Percentiles rank a stretch among this genome's conserved stretches.
These are phyloP conservation scores for Penicillium simplicissimum DNA, from an alignment of 495 filamentous ascomycete genomes.

Conservation along the genomic window DNA sequence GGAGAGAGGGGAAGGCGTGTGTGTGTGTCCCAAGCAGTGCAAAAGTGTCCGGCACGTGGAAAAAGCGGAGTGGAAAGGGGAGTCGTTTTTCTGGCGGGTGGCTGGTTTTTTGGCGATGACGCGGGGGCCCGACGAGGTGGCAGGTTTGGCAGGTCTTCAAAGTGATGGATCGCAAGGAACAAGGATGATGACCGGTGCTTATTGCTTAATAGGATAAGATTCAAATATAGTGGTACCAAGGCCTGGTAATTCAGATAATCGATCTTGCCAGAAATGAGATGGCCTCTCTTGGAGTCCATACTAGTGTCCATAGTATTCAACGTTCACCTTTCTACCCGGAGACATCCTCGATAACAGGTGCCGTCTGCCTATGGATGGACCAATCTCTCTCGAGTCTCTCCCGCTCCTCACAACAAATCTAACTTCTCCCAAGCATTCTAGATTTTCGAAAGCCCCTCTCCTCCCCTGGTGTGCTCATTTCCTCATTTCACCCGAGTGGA, in stretches of 20 bases:
- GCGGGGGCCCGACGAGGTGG: constrained; percentile 15
- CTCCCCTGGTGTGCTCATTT: neutral
- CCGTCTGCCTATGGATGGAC: neutral
- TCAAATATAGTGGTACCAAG: neutral
- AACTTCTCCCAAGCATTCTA: constrained; percentile 1
- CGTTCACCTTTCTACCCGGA: neutral
- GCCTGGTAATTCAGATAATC: neutral
- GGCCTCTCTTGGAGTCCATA: neutral
- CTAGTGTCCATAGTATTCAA: neutral
- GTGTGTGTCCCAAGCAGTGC: neutral
- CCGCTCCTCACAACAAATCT: neutral
- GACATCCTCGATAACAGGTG: no score
- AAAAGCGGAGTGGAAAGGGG: constrained; percentile 22
- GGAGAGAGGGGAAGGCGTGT: constrained; percentile 1
- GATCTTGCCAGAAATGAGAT: neutral
- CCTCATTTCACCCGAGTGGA: constrained; percentile 7
- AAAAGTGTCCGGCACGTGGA: constrained; percentile 24
- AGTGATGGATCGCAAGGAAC: neutral
- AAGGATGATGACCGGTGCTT: neutral
- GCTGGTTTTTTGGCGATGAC: constrained; percentile 22
- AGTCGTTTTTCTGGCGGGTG: constrained; percentile 1
- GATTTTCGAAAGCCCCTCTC: neutral
- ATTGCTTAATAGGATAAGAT: neutral
- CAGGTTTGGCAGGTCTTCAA: neutral
- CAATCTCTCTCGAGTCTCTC: neutral